Evolutionary conservation across 805 yeast species (phyloP), one percentile per base, ranked within the genome.

Genomic region (Zygoascus tannicola): DNA sequence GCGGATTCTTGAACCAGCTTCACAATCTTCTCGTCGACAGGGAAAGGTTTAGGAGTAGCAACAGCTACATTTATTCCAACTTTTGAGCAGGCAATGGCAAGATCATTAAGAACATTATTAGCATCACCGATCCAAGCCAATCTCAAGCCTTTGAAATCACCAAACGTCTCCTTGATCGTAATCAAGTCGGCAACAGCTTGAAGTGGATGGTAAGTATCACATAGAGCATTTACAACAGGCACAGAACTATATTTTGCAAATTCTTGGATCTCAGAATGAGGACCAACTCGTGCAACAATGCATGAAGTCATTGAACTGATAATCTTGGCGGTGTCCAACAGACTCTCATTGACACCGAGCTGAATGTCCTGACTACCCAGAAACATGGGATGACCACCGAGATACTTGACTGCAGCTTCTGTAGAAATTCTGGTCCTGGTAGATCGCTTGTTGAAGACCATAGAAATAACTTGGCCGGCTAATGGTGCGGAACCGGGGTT

Each of bases 101-200:
- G 73, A 66, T 92, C 98, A 62, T 92, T 90, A 48, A 92, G 81
- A 26, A 92, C 97, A 57, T 92, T 92, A 63, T 92, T 92, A 23
- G 97, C 81, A 62, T 90, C 98, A 47, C 98, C 98, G 16, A 92
- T 78, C 98, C 98, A 90, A 1, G 96, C 79, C 40, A 90, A 66
- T 55, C 86, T 88, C 51, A 87, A 71, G 12, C 75, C 76, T 37
- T 58, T 50, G 40, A 59, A 48, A 19, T 55, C 54, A 3, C 78
- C 76, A 56, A 85, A 84, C 3, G 79, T 64, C 64, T 92, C 97
- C 51, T 81, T 78, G 47, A 92, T 82, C 3, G 97, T 88, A 52
- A 85, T 67, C 45, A 92, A 55, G 62, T 92, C 98, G 45, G 97
- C 80, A 50, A 92, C 83, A 2, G 97, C 95, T 67, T 92, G 98